A percentile compares a stretch with the other conserved stretches of the same genome.
These are phyloP conservation scores for Ophiognomonia clavigignenti-juglandacearum DNA, from an alignment of 2,329 filamentous ascomycete species.

Conservation along the genomic window DNA sequence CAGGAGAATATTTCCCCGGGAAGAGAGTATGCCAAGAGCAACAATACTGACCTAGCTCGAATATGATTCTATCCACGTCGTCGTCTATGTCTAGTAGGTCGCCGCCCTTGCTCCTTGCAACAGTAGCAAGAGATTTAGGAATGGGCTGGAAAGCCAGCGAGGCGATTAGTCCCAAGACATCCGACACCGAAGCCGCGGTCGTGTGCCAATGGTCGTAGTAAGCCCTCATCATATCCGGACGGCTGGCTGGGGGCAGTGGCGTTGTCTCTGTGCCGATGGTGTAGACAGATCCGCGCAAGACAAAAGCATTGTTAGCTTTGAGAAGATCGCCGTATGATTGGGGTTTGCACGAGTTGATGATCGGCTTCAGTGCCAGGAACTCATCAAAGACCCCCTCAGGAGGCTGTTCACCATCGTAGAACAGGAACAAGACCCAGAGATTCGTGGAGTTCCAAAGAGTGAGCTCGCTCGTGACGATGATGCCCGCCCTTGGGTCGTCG, in stretches of 20 bases:
- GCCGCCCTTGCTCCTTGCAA: slow-evolving; percentile 27
- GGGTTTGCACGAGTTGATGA: slow-evolving; percentile 29
- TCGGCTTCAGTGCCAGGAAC: slow-evolving; percentile 44
- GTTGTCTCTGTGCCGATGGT: slow-evolving; percentile 23
- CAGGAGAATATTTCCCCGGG: neutral
- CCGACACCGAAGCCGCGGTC: slow-evolving; percentile 8
- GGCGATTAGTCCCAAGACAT: slow-evolving; percentile 16
- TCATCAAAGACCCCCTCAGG: slow-evolving; percentile 50
- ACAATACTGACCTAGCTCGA: slow-evolving; percentile 27
- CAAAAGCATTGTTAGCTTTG: slow-evolving; percentile 19
- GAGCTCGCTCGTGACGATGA: slow-evolving; percentile 52
- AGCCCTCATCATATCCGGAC: slow-evolving; percentile 12
- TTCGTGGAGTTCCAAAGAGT: slow-evolving; percentile 38
- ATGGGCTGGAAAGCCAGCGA: slow-evolving; percentile 25
- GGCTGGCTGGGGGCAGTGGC: slow-evolving; percentile 16
- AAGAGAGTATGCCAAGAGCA: neutral
- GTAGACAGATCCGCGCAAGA: slow-evolving; percentile 19
- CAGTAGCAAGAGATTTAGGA: slow-evolving; percentile 28
- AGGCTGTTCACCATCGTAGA: slow-evolving; percentile 53
- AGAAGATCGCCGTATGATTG: slow-evolving; percentile 24
- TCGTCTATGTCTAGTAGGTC: slow-evolving; percentile 37
- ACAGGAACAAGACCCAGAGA: slow-evolving; percentile 56
- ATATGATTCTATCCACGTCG: slow-evolving; percentile 33
- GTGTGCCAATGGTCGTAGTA: slow-evolving; percentile 20
- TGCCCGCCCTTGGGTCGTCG: slow-evolving; percentile 53